Conservation (phyloP, 2,329 filamentous ascomycete species). For the Volutella citrinella region DNA sequence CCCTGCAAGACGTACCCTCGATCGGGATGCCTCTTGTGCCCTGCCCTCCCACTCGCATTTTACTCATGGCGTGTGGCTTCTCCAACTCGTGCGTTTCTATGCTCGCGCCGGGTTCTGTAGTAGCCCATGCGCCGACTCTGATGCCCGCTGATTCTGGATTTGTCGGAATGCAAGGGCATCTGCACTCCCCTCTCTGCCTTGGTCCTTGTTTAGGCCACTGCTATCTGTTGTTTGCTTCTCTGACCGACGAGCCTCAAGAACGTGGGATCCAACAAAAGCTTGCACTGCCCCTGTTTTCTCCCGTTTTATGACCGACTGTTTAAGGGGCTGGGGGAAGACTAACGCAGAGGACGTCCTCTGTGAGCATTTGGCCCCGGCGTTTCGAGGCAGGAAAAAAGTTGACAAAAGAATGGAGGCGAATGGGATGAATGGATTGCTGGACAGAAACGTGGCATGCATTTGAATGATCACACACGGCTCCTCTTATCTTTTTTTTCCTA, state of each 20-base stretch:
- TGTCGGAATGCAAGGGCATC: slow-evolving; percentile 7
- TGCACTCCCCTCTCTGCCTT: slow-evolving; percentile 15
- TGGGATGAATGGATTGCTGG: slow-evolving; percentile 26
- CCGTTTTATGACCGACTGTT: background rate
- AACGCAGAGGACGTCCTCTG: slow-evolving; percentile 17
- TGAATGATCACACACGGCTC: slow-evolving; percentile 28
- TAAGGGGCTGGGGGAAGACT: too few species aligned
- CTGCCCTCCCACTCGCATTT: too few species aligned
- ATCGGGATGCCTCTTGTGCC: slow-evolving; percentile 17
- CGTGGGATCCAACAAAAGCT: slow-evolving; percentile 24
- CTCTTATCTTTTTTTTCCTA: slow-evolving; percentile 17
- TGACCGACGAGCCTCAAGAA: slow-evolving; percentile 19
- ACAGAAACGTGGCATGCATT: slow-evolving; percentile 28
- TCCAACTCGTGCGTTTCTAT: too few species aligned
- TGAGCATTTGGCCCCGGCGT: slow-evolving; percentile 29
- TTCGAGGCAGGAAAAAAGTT: slow-evolving; percentile 28
- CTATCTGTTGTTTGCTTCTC: slow-evolving; percentile 20
- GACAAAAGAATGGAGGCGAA: slow-evolving; percentile 29
- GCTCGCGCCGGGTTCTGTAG: too few species aligned
- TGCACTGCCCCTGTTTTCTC: slow-evolving; percentile 11
- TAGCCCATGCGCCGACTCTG: too few species aligned
- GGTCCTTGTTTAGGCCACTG: slow-evolving; percentile 13
- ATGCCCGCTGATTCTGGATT: slow-evolving; percentile 14
- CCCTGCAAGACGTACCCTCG: slow-evolving; percentile 27
- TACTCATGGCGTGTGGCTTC: too few species aligned